Evolutionary conservation across 2,329 filamentous ascomycete species (phyloP).

Genomic region (Metarhizium humberi): DNA sequence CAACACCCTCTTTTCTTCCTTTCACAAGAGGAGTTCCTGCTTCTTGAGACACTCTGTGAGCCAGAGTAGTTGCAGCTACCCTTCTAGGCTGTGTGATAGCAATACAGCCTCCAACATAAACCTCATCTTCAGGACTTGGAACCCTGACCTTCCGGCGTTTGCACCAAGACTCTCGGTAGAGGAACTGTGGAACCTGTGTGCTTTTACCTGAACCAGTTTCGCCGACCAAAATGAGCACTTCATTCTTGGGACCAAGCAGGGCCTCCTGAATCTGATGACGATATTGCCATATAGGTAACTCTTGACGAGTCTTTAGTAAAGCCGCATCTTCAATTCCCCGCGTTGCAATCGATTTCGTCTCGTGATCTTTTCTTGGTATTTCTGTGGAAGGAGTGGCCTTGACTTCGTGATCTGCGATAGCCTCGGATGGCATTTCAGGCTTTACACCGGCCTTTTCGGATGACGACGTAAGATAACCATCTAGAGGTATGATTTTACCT

Average conservation of each 20-base stretch:
- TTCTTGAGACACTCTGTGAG: slow-evolving; percentile 78
- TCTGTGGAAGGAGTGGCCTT: neutral
- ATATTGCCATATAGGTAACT: slow-evolving; percentile 73
- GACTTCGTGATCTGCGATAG: neutral
- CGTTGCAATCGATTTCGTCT: slow-evolving; percentile 3
- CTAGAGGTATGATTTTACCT: slow-evolving; percentile 38
- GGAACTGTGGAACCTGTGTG: slow-evolving; percentile 90
- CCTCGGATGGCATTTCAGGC: neutral
- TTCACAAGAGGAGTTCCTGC: slow-evolving; percentile 43
- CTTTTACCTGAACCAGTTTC: slow-evolving; percentile 96
- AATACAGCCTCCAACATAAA: slow-evolving; percentile 65
- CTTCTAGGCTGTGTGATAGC: slow-evolving; percentile 91
- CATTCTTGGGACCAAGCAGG: slow-evolving; percentile 44
- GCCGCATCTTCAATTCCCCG: slow-evolving; percentile 19
- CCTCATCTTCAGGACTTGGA: slow-evolving; percentile 25
- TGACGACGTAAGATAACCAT: slow-evolving; percentile 35
- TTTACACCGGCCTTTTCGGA: slow-evolving; percentile 2
- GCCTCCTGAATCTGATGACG: slow-evolving; percentile 58
- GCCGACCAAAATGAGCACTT: slow-evolving; percentile 78
- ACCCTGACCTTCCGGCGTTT: slow-evolving; percentile 46
- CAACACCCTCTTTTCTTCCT: slow-evolving; percentile 35
- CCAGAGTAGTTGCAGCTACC: slow-evolving; percentile 87
- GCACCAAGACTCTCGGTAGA: slow-evolving; percentile 75
- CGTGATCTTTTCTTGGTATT: neutral
- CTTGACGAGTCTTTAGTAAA: slow-evolving; percentile 44